phyloP scores from a whole-genome alignment of 202 grass and related monocot species.

The Zizania palustris region DNA sequence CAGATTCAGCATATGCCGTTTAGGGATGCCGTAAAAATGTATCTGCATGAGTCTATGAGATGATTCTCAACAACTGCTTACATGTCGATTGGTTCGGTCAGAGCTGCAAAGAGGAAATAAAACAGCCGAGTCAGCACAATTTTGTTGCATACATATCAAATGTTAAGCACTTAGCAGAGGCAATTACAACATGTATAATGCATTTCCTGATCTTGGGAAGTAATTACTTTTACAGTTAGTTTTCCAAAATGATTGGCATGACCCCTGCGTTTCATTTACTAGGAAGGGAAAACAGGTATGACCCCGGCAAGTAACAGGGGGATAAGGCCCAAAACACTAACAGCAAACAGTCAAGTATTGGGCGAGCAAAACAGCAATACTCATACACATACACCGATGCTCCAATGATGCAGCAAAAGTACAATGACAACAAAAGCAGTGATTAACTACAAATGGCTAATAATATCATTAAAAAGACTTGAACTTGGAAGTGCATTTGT shows the following conservation, averaged over 20 bases:
- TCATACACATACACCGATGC: neutral
- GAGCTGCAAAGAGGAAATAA: constrained; percentile 23
- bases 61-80: constrained; percentile 25
- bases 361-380: neutral
- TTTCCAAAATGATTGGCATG: neutral
- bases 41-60: neutral
- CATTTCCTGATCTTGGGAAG: neutral
- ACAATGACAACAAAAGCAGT: neutral
- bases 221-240: too few species aligned
- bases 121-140: neutral
- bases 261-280: neutral
- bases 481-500: neutral
- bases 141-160: neutral
- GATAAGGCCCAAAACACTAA: neutral
- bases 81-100: constrained; percentile 45
- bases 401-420: neutral
- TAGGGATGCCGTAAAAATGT: neutral
- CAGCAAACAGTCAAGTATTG: neutral
- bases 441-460: neutral
- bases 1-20: neutral
- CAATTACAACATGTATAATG: neutral
- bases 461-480: neutral
- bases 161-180: neutral
- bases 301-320: too few species aligned
- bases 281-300: neutral